Percentiles rank a stretch among this genome's conserved stretches.
phyloP scores from a whole-genome alignment of 192 early-diverging fungal genomes.

The Entomortierella lignicola region DNA sequence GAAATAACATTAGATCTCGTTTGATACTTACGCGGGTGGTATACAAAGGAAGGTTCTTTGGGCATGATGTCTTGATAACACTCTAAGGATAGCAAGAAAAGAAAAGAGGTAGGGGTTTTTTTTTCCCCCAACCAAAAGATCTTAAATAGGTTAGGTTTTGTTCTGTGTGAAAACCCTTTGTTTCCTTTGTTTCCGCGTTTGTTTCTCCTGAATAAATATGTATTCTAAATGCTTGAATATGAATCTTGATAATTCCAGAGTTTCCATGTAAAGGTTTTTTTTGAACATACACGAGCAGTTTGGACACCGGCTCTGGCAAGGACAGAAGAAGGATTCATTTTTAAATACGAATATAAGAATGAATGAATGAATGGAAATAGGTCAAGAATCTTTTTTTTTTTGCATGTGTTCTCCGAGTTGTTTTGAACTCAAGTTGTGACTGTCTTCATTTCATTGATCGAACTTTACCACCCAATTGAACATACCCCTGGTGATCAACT shows the following conservation, averaged over 20 bases:
- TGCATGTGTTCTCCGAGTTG: too few species aligned
- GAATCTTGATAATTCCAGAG: background rate
- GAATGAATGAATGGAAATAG: background rate
- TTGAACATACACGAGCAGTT: slow-evolving; percentile 32
- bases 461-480: too few species aligned
- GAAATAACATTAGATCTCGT: background rate
- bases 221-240: too few species aligned
- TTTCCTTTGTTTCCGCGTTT: too few species aligned
- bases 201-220: background rate
- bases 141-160: background rate
- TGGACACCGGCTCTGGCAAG: slow-evolving; percentile 32
- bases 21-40: slow-evolving; percentile 22
- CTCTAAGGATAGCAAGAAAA: too few species aligned
- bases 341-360: background rate
- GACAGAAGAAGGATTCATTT: slow-evolving; percentile 24
- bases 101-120: too few species aligned
- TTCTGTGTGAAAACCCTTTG: too few species aligned
- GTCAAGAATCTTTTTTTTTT: too few species aligned
- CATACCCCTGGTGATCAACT: too few species aligned
- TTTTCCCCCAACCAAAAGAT: background rate
- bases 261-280: too few species aligned
- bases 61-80: slow-evolving; percentile 9
- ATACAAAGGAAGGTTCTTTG: slow-evolving; percentile 17
- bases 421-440: background rate
- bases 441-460: too few species aligned